A percentile compares a stretch with the other conserved stretches of the same genome.
Conservation (phyloP, 768 basidiomycete species). For the Saitozyma podzolica region DNA sequence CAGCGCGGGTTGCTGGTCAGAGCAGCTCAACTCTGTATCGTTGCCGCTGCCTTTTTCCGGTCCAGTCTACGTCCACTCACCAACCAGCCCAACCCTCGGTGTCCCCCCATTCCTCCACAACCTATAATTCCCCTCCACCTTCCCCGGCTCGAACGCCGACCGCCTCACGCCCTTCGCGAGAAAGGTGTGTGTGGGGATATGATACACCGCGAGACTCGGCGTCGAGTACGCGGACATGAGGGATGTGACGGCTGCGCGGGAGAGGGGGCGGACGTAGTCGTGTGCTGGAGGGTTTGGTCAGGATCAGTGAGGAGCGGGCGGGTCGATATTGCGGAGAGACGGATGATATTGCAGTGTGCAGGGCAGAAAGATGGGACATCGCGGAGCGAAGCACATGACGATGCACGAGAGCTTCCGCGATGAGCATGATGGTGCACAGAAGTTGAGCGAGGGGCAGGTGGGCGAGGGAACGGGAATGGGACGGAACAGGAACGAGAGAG, state of each 20-base stretch:
- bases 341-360: background rate
- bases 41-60: background rate
- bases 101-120: slow-evolving; percentile 41
- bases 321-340: background rate
- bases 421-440: too few species aligned
- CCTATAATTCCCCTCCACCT: slow-evolving; percentile 39
- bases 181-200: slow-evolving; percentile 45
- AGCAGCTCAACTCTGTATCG: background rate
- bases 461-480: too few species aligned
- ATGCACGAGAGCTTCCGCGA: background rate
- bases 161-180: slow-evolving; percentile 38
- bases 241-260: slow-evolving; percentile 43
- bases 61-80: slow-evolving; percentile 10
- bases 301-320: background rate
- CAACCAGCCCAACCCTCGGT: slow-evolving; percentile 24
- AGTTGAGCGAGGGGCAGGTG: too few species aligned
- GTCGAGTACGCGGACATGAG: slow-evolving; percentile 43
- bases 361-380: too few species aligned
- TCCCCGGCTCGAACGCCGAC: slow-evolving; percentile 29
- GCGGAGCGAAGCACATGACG: too few species aligned
- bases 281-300: slow-evolving; percentile 21
- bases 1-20: background rate
- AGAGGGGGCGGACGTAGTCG: slow-evolving; percentile 50
- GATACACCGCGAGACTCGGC: slow-evolving; percentile 45
- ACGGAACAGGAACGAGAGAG: background rate